Base-by-base conservation (phyloP, 768 basidiomycete genomes). In the Phaeotremella fagi region DNA sequence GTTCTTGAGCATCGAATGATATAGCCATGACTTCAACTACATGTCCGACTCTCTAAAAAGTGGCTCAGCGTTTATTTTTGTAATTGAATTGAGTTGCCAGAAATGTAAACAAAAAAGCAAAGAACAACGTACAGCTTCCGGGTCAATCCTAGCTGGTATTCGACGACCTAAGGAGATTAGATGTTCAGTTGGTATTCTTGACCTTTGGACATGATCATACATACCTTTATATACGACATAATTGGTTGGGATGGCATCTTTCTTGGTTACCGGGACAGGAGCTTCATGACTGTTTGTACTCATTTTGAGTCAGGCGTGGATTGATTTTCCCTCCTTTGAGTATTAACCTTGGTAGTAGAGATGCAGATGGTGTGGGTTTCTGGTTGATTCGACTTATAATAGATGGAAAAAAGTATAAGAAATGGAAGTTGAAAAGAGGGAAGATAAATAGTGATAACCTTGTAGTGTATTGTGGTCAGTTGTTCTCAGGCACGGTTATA, bases 11-110 rank as follows among this genome's bases (percentile, higher is more conserved):
- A 4, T 51, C 57, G 45, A 71, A 71, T 6, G 67, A 59, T 3
- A 58, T 46, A 4, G 69, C 54, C 66, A 71, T 66, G 35, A 68
- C 60, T 45, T 71, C 66, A 29, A 71, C 60, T 18, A 71, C 58
- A 29, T 67, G 59, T 9, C 27, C 54, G 20, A 71, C 50, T 2
- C 66, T 63, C 69, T 71, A 42, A 25, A 33, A 16, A 33, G 7
- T 16, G 22, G 29, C n/a, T 43, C 41, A 7, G 6, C 41, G 41
- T 18, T 18, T 43, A 7, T n/a, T n/a, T n/a, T n/a, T n/a, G n/a
- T 11, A 20, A 18, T 20, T 9, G n/a, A 20, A 44, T 18, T 44
- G 42, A 35, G 9, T 35, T 9, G 33, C n/a, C 11, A 35, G n/a
- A 9, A 9, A n/a, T n/a, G 11, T 29, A 26, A 24, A 18, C 54